Base-by-base conservation (phyloP, 768 basidiomycete species). In the Amanita pallidorosea region DNA sequence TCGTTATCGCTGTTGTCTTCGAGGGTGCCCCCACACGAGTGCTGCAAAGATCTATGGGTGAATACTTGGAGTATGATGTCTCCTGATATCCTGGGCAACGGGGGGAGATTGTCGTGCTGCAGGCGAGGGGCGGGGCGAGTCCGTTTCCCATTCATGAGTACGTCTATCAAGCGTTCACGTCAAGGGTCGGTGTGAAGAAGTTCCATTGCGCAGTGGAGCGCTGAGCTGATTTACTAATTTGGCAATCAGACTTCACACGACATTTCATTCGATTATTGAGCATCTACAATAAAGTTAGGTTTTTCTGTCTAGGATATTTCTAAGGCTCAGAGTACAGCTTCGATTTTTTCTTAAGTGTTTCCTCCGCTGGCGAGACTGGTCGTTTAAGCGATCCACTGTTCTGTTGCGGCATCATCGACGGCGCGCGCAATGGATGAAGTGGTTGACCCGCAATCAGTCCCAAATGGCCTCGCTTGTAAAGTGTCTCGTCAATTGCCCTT, bases 61-160 rank as follows among this genome's bases (percentile, higher is more conserved):
- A 76, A 86, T 47, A 85, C 80, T 56, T 83, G 76, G 47, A 88
- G 73, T 56, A 80, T 67, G 34, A 79, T 66, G 46, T 82, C 77
- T 27, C 69, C 68, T 52, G 53, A 58, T 45, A 77, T 67, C 60
- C 68, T 70, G 41, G 79, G 84, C 54, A 77, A 61, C 20, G 67
- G 67, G 45, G 73, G 76, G 47, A 66, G 40, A 22, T 41, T 41
- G 40, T 41, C 40, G 1, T 41, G 58, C 51, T 57, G 61, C 36
- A 25, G 15, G 3, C n/a, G 43, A 27, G 43, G 27, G 29, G 8
- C 25, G 4, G 52, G 25, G 45, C 52, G 52, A 22, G 33, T 35
- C 37, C 52, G 35, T 40, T 53, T 53, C 34, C 35, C 34, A 43
- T 41, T 51, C 50, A 51, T 51, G 22, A 45, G 20, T 45, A 43